Conservation (phyloP, 163 green algal genomes). For the Prototheca wickerhamii region DNA sequence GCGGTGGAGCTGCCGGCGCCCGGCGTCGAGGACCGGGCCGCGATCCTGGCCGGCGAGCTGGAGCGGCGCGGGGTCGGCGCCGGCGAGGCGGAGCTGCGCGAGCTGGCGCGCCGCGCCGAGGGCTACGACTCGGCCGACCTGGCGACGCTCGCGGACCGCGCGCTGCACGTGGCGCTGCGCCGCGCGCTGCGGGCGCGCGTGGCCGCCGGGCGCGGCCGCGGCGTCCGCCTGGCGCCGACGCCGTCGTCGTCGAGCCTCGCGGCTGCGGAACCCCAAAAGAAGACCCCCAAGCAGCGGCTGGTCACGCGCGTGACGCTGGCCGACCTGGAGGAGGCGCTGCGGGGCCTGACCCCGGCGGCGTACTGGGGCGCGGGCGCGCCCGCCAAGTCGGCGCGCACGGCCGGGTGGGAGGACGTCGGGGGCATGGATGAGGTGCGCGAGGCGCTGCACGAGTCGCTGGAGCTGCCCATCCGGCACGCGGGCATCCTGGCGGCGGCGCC, state of each 20-base stretch:
- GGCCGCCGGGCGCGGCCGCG: neutral
- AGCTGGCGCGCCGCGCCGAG: slow-evolving; percentile 29
- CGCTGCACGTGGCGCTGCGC: slow-evolving; percentile 36
- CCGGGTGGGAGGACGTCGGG: slow-evolving; percentile 76
- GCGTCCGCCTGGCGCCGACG: neutral
- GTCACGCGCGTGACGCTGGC: neutral
- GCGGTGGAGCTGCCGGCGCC: slow-evolving; percentile 29
- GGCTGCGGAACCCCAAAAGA: too few relatives aligned
- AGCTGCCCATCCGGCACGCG: slow-evolving; percentile 52
- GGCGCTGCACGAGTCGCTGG: slow-evolving; percentile 56
- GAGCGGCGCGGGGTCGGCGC: slow-evolving; percentile 5
- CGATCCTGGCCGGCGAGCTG: slow-evolving; percentile 36
- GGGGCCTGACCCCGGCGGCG: slow-evolving; percentile 51
- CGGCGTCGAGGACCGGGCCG: slow-evolving; percentile 20
- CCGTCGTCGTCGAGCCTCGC: too few relatives aligned
- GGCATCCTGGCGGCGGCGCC: slow-evolving; percentile 47
- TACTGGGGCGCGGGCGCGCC: slow-evolving; percentile 48
- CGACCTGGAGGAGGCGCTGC: slow-evolving; percentile 43
- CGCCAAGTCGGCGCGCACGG: slow-evolving; percentile 7
- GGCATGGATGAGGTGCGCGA: slow-evolving; percentile 50
- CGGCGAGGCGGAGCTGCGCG: neutral
- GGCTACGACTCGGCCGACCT: slow-evolving; percentile 58
- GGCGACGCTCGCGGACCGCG: slow-evolving; percentile 49
- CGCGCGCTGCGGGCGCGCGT: slow-evolving; percentile 14
- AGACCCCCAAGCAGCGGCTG: neutral